Evolutionary conservation across 1,284 basidiomycete species (phyloP).

Genomic region (Sphagnurus paluster): DNA sequence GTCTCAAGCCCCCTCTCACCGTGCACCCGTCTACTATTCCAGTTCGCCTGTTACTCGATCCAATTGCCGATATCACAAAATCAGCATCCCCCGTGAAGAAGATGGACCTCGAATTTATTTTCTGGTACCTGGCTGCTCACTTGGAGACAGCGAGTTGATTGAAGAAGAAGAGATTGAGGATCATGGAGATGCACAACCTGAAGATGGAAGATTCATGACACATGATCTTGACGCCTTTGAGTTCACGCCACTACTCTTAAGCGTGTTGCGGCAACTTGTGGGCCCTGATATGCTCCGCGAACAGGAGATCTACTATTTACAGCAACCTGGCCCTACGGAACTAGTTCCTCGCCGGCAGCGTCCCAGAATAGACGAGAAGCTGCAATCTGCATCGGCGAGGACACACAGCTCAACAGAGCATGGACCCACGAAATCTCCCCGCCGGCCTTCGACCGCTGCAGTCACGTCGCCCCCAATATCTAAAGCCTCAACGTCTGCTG

Average conservation of each 20-base stretch:
- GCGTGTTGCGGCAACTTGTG: conserved; percentile 55
- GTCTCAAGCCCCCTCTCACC: conserved; percentile 12
- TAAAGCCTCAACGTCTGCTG: conserved; percentile 29
- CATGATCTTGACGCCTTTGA: conserved; percentile 50
- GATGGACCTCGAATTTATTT: conserved; percentile 52
- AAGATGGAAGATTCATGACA: conserved; percentile 47
- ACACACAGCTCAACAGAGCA: too few species aligned
- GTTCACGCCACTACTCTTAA: conserved; percentile 52
- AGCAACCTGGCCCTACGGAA: conserved; percentile 36
- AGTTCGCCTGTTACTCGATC: conserved; percentile 51
- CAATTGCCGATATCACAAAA: conserved; percentile 65
- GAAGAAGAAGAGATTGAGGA: conserved; percentile 58
- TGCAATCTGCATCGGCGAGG: conserved; percentile 19
- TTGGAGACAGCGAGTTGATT: conserved; percentile 56
- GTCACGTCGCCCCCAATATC: conserved; percentile 27
- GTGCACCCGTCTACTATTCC: conserved; percentile 10
- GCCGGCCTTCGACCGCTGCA: conserved; percentile 24
- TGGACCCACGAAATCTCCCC: too few species aligned
- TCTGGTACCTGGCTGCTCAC: conserved; percentile 65
- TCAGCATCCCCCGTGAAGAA: conserved; percentile 57
- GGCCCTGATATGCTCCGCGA: conserved; percentile 62
- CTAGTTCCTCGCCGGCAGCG: not conserved
- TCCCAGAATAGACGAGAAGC: too few species aligned
- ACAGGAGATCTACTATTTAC: conserved; percentile 63
- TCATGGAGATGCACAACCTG: conserved; percentile 52